phyloP scores from a whole-genome alignment of 2,329 filamentous ascomycete species.

The Xylariaceae sp. region DNA sequence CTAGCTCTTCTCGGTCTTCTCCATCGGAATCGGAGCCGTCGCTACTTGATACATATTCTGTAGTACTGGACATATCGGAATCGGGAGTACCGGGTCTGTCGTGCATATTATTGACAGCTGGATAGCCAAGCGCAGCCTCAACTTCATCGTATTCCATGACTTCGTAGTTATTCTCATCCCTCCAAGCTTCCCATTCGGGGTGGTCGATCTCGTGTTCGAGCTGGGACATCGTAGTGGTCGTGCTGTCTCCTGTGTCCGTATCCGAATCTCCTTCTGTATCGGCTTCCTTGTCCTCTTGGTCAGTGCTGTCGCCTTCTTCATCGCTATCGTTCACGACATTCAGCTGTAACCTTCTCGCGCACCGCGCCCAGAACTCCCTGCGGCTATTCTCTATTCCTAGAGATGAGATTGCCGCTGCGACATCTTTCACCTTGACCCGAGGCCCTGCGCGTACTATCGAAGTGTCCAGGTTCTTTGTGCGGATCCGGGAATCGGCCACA shows the following conservation, averaged over 20 bases:
- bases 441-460: constrained; percentile 21
- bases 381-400: constrained; percentile 41
- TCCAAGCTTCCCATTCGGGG: constrained; percentile 15
- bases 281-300: constrained; percentile 7
- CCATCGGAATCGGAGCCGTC: constrained; percentile 11
- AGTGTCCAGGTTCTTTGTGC: constrained; percentile 40
- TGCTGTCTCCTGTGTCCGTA: not conserved
- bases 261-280: not conserved
- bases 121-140: constrained; percentile 37
- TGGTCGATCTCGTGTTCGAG: not conserved
- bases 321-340: constrained; percentile 41
- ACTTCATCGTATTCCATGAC: constrained; percentile 43
- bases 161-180: constrained; percentile 21
- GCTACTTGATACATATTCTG: constrained; percentile 6
- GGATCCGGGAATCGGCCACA: constrained; percentile 64
- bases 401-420: constrained; percentile 46
- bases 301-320: constrained; percentile 31
- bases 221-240: not conserved
- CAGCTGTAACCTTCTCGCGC: constrained; percentile 47
- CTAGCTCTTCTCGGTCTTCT: not conserved
- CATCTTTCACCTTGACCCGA: constrained; percentile 43
- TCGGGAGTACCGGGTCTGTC: not conserved
- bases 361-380: constrained; percentile 44
- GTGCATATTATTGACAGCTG: not conserved
- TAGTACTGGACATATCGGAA: not conserved